Conservation (phyloP, 768 basidiomycete species). For the Terana coerulea region DNA sequence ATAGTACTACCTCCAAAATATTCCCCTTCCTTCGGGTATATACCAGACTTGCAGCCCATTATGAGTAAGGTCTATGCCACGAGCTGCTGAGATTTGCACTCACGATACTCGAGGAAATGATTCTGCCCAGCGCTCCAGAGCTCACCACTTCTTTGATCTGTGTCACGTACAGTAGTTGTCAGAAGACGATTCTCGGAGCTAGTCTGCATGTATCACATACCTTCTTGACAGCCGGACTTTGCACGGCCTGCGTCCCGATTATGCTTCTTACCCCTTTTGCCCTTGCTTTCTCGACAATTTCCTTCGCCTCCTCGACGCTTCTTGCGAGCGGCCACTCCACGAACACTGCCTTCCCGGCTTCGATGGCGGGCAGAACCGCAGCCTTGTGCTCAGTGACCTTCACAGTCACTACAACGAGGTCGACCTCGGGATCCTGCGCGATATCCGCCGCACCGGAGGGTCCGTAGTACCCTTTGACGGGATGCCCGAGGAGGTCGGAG, state of each 20-base stretch:
- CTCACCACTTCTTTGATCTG: slow-evolving; percentile 31
- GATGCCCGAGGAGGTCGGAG: slow-evolving; percentile 19
- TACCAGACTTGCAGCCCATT: no score
- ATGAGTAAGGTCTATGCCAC: no score
- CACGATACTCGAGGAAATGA: slow-evolving; percentile 27
- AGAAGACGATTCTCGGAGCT: slow-evolving; percentile 1
- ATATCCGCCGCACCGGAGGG: slow-evolving; percentile 19
- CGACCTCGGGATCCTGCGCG: slow-evolving; percentile 33
- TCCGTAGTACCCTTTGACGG: slow-evolving; percentile 33
- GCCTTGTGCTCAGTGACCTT: slow-evolving; percentile 29
- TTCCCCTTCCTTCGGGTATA: no score
- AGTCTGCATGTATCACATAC: slow-evolving; percentile 16
- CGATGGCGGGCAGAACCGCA: slow-evolving; percentile 29
- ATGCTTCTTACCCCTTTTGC: slow-evolving; percentile 28
- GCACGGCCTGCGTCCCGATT: slow-evolving; percentile 33
- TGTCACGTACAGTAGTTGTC: not conserved
- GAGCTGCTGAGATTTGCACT: not conserved
- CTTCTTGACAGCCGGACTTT: slow-evolving; percentile 26
- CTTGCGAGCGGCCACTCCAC: slow-evolving; percentile 37
- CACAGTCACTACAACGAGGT: slow-evolving; percentile 34
- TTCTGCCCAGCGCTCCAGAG: slow-evolving; percentile 28
- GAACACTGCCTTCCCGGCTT: slow-evolving; percentile 35
- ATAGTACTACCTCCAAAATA: no score
- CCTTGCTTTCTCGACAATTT: slow-evolving; percentile 30
- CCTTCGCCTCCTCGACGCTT: slow-evolving; percentile 27